Evolutionary conservation across 805 yeast genomes (phyloP).

Genomic region (Candida oleophila): DNA sequence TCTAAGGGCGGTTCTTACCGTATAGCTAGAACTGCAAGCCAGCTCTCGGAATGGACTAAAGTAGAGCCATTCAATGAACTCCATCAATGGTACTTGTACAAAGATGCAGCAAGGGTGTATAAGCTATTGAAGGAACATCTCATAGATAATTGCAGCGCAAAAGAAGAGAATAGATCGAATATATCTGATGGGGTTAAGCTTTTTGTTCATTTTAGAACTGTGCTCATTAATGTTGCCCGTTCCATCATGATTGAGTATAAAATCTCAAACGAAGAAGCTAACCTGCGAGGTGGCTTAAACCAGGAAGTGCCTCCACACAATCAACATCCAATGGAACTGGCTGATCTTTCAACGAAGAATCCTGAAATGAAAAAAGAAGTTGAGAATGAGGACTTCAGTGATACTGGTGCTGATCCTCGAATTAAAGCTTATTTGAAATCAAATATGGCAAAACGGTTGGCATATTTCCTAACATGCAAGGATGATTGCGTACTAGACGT

Average conservation of each 20-base stretch:
- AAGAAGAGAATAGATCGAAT: constrained; percentile 9
- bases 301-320: constrained; percentile 6
- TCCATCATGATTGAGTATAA: no score
- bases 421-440: constrained; percentile 14
- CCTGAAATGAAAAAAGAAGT: not conserved
- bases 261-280: no score
- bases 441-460: constrained; percentile 19
- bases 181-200: no score
- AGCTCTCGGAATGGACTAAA: constrained; percentile 37
- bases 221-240: no score
- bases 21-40: constrained; percentile 22
- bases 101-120: constrained; percentile 15
- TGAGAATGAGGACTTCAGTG: not conserved
- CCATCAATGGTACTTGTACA: constrained; percentile 15
- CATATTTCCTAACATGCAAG: constrained; percentile 22
- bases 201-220: no score
- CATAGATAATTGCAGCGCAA: constrained; percentile 9
- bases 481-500: constrained; percentile 32
- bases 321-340: not conserved
- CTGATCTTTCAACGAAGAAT: not conserved
- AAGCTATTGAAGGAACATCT: constrained; percentile 16
- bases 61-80: constrained; percentile 35
- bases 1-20: no score
- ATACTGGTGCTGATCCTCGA: not conserved
- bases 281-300: no score